Conservation (phyloP, 805 yeast genomes). For the Zygosaccharomyces bisporus region DNA sequence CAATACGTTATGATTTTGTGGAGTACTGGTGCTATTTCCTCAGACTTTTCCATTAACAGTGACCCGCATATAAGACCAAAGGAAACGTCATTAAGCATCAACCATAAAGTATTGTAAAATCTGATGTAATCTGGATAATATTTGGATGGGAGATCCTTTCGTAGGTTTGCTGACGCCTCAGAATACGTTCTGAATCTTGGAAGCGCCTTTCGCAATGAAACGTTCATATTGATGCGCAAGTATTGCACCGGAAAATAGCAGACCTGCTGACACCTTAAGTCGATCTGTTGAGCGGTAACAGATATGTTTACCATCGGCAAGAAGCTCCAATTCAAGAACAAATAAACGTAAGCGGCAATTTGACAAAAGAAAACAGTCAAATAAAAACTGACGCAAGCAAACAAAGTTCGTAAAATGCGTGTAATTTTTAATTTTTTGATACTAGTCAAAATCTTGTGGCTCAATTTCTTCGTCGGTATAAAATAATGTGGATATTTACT, state of each 20-base stretch:
- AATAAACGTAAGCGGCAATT: slow-evolving; percentile 19
- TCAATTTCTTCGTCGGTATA: slow-evolving; percentile 10
- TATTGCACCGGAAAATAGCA: slow-evolving; percentile 80
- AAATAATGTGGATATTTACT: slow-evolving; percentile 15
- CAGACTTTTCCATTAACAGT: slow-evolving; percentile 40
- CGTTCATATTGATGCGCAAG: slow-evolving; percentile 42
- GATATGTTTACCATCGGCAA: slow-evolving; percentile 37
- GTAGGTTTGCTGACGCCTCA: slow-evolving; percentile 16
- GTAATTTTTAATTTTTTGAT: slow-evolving; percentile 1
- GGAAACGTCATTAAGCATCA: slow-evolving; percentile 75
- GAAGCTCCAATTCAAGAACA: slow-evolving; percentile 17
- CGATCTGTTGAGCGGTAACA: slow-evolving; percentile 73
- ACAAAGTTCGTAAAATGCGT: background rate
- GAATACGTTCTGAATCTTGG: slow-evolving; percentile 17
- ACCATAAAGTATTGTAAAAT: slow-evolving; percentile 85
- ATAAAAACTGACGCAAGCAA: slow-evolving; percentile 7
- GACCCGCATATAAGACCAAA: slow-evolving; percentile 63
- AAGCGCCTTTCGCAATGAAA: slow-evolving; percentile 13
- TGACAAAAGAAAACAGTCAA: slow-evolving; percentile 14
- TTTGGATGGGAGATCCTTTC: slow-evolving; percentile 39
- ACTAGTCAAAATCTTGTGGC: background rate
- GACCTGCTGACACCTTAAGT: slow-evolving; percentile 69
- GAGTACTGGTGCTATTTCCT: slow-evolving; percentile 39
- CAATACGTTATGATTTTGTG: slow-evolving; percentile 16
- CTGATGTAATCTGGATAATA: slow-evolving; percentile 63